Evolutionary conservation across 257 asterid species (phyloP), one percentile per base, ranked within the genome.

Genomic region (Solanum ossicruentum): DNA sequence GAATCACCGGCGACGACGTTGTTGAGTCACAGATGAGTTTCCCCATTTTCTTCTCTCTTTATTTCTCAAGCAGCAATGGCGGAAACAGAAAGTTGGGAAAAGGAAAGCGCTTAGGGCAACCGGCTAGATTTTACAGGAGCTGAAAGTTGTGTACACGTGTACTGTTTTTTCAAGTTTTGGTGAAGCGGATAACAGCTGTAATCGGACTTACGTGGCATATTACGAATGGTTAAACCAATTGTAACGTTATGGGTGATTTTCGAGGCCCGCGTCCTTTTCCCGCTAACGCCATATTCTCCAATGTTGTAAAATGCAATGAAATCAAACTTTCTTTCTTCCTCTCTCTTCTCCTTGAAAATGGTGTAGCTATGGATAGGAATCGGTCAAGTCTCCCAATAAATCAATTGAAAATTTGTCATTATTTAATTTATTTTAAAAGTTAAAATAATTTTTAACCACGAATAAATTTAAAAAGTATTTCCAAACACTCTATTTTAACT

Each of bases 11-110:
- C 10, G 98, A 91, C 47, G 98, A 91, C 80, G 98, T 89, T 84
- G 98, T 93, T 67, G 98, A 93, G 85, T 96, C 98, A 85, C 98
- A 95, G 28, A 96, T 92, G 60, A 93, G 89, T 89, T 95, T 95
- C 77, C 98, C 99, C 99, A 96, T 96, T 87, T 71, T 71, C 73
- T 49, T 12, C 82, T 70, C 28, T 61, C 63, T 36, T 83, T 52
- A 12, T 60, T 32, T 54, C 63, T 26, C 82, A 86, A 84, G 41
- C 65, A 8, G 88, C 86, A 54, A 83, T 85, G 73, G 63, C 77
- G 84, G 88, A 57, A 88, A 83, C 66, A 60, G 84, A 84, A 89
- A 66, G 83, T 81, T 80, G 85, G 75, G 66, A 28, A 18, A 75
- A 78, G 6, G 79, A 43, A 28, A 39, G 83, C 49, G 65, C 21